A percentile compares a stretch with the other conserved stretches of the same genome.
phyloP scores from a whole-genome alignment of 2,329 filamentous ascomycete species.

The Tolypocladium tropicale region DNA sequence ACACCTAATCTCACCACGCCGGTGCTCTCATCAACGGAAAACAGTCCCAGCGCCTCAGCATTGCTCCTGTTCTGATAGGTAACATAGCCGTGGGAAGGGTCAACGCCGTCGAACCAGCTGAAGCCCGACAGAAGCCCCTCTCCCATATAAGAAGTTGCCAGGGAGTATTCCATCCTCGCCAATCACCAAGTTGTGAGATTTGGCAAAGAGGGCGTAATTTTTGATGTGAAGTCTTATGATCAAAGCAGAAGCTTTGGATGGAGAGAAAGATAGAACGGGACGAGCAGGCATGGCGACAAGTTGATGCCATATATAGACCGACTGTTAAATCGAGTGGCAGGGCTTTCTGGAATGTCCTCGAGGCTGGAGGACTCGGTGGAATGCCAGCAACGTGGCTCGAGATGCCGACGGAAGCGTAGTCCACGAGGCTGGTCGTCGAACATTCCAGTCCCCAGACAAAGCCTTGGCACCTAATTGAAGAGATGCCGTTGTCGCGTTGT shows the following conservation, averaged over 20 bases:
- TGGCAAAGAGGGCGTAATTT: background rate
- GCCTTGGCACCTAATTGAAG: background rate
- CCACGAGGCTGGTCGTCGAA: background rate
- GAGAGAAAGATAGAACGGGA: background rate
- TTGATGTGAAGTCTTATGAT: background rate
- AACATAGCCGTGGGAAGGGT: slow-evolving; percentile 60
- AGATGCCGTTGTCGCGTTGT: background rate
- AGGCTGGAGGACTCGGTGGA: background rate
- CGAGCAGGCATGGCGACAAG: background rate
- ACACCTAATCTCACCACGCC: slow-evolving; percentile 35
- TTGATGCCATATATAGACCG: background rate
- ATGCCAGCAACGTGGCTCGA: background rate
- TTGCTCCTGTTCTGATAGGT: slow-evolving; percentile 37
- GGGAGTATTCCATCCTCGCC: slow-evolving; percentile 26
- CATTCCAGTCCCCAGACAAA: background rate
- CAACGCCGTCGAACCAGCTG: slow-evolving; percentile 37
- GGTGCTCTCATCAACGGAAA: slow-evolving; percentile 28
- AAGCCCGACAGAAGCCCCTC: slow-evolving; percentile 36
- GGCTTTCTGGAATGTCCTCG: background rate
- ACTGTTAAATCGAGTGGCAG: background rate
- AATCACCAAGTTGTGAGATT: slow-evolving; percentile 1
- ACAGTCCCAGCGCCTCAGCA: slow-evolving; percentile 28
- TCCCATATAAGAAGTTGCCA: slow-evolving; percentile 31
- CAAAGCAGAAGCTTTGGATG: background rate
- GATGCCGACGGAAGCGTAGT: background rate